phyloP scores from a whole-genome alignment of 2,329 filamentous ascomycete genomes.

The Claviceps capensis region DNA sequence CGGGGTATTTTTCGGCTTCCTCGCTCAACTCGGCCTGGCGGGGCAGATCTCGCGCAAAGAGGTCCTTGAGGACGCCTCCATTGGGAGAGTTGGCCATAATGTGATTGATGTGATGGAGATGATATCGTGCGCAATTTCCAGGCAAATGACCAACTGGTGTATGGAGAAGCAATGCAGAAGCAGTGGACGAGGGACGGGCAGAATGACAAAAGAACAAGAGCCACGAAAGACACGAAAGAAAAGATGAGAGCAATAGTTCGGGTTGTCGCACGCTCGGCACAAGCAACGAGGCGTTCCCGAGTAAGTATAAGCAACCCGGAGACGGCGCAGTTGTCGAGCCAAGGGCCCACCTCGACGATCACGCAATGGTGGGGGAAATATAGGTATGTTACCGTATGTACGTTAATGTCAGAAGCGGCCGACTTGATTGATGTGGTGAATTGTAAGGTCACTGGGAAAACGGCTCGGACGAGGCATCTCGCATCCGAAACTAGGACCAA shows the following conservation, averaged over 20 bases:
- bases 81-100: conserved; percentile 61
- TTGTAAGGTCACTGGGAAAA: too few relatives aligned
- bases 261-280: neutral
- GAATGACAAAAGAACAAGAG: neutral
- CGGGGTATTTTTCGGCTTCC: conserved; percentile 78
- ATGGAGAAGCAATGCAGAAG: conserved; percentile 5
- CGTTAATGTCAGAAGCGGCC: too few relatives aligned
- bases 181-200: conserved; percentile 1
- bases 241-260: conserved; percentile 5
- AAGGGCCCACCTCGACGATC: conserved; percentile 9
- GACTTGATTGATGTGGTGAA: too few relatives aligned
- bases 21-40: conserved; percentile 64
- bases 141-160: neutral
- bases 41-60: conserved; percentile 82
- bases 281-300: neutral
- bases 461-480: too few relatives aligned
- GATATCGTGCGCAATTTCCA: neutral
- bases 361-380: conserved; percentile 18
- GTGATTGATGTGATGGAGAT: neutral
- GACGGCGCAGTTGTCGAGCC: neutral
- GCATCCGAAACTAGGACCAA: too few relatives aligned
- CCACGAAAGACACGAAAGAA: neutral
- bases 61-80: conserved; percentile 94
- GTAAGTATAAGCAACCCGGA: conserved; percentile 1
- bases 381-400: too few relatives aligned